phyloP scores from a whole-genome alignment of 139 green algal genomes.

The Chlamydomonas sp. region DNA sequence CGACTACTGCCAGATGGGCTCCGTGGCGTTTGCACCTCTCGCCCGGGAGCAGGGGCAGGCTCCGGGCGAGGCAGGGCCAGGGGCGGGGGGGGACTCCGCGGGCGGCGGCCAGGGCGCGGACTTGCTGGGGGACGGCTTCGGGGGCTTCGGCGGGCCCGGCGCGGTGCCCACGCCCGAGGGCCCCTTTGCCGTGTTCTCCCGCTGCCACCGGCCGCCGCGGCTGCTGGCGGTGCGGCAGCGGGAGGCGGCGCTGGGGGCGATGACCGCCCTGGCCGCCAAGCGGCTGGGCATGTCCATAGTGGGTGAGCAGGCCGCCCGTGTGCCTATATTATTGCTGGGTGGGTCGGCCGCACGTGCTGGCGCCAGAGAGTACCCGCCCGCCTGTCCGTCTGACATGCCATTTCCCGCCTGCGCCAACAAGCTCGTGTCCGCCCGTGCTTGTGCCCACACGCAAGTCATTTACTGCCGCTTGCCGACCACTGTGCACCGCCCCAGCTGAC shows the following conservation, averaged over 20 bases:
- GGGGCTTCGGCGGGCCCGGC: background rate
- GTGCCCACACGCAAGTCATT: too few relatives aligned
- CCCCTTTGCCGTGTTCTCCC: conserved; percentile 35
- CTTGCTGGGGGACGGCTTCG: background rate
- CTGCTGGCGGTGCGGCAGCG: conserved; percentile 41
- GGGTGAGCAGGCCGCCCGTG: background rate
- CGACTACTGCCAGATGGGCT: conserved; percentile 10
- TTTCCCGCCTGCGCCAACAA: too few relatives aligned
- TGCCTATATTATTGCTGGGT: background rate
- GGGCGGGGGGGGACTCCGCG: too few relatives aligned
- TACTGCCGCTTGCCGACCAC: too few relatives aligned
- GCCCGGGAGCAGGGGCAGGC: background rate
- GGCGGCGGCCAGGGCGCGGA: background rate
- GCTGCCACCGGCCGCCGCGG: conserved; percentile 2
- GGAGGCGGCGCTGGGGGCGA: conserved; percentile 15
- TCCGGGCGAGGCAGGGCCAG: background rate
- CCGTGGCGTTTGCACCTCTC: conserved; percentile 8
- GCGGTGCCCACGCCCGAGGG: conserved; percentile 27
- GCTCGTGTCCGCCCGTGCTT: too few relatives aligned
- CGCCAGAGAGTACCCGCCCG: background rate
- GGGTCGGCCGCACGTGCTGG: background rate
- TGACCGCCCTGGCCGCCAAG: conserved; percentile 27
- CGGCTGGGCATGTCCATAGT: conserved; percentile 47
- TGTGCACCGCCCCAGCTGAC: background rate
- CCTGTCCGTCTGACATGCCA: too few relatives aligned